Evolutionary conservation across 2,329 filamentous ascomycete species (phyloP).

Genomic region (Cytospora piceicola): DNA sequence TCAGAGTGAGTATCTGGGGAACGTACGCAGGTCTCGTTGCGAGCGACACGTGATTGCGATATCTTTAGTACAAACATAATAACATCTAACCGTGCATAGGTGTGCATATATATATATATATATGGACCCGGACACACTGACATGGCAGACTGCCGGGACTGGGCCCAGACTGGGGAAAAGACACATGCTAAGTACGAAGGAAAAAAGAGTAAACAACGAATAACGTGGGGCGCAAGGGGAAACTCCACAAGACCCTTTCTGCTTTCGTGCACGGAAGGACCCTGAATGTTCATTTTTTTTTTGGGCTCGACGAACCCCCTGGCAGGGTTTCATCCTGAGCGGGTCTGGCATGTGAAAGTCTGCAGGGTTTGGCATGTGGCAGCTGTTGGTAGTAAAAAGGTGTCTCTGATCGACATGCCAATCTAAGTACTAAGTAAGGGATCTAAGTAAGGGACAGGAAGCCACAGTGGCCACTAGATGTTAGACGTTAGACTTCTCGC

Average conservation of each 20-base stretch:
- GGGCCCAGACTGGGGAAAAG: background rate
- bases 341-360: slow-evolving; percentile 26
- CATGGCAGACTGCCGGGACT: too few species aligned
- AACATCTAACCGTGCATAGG: too few species aligned
- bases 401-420: background rate
- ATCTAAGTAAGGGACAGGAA: background rate
- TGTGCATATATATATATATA: too few species aligned
- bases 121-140: too few species aligned
- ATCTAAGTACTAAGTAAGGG: background rate
- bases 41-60: too few species aligned
- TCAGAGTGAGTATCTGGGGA: too few species aligned
- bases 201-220: background rate
- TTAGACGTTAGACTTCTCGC: background rate
- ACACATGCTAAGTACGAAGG: background rate
- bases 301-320: background rate
- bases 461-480: background rate
- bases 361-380: slow-evolving; percentile 25
- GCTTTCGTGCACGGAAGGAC: background rate
- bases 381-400: background rate
- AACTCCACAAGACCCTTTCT: slow-evolving; percentile 1
- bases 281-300: background rate
- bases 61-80: too few species aligned
- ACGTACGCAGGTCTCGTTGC: too few species aligned
- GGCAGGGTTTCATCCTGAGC: slow-evolving; percentile 8
- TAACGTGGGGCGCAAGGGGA: too few species aligned